These are phyloP conservation scores for Pyrenula aspistea DNA, from an alignment of 495 filamentous ascomycete genomes.

Conservation along the genomic window DNA sequence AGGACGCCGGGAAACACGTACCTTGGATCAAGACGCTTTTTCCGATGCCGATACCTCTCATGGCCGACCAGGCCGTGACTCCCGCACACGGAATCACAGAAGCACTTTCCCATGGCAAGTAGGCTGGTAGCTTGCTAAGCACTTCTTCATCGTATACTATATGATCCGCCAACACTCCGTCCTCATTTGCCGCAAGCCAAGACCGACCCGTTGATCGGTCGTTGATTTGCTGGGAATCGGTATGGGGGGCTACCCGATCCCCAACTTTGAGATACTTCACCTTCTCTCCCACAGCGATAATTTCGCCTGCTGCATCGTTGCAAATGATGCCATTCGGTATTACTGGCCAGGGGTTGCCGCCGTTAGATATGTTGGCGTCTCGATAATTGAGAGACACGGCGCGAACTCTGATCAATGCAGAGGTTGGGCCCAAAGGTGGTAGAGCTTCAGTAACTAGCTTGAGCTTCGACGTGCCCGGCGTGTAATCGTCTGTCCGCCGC, in stretches of 20 bases:
- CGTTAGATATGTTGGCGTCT: constrained; percentile 27
- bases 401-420: constrained; percentile 27
- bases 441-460: constrained; percentile 11
- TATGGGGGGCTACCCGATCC: constrained; percentile 18
- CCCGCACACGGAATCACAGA: constrained; percentile 24
- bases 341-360: constrained; percentile 24
- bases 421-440: constrained; percentile 13
- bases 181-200: constrained; percentile 24
- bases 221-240: constrained; percentile 18
- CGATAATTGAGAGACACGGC: constrained; percentile 32
- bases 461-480: constrained; percentile 13
- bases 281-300: constrained; percentile 19
- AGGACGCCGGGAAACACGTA: constrained; percentile 2
- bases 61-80: constrained; percentile 25
- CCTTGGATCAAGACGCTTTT: constrained; percentile 29
- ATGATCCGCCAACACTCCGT: constrained; percentile 24
- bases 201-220: constrained; percentile 12
- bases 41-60: constrained; percentile 20
- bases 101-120: constrained; percentile 20
- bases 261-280: constrained; percentile 16
- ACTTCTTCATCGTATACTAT: constrained; percentile 20
- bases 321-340: constrained; percentile 18
- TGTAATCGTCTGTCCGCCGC: constrained; percentile 19
- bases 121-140: constrained; percentile 15
- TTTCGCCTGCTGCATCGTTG: constrained; percentile 24